Percentiles rank a stretch among this genome's conserved stretches.
phyloP scores from a whole-genome alignment of 2,329 filamentous ascomycete species.

The Colletotrichum limetticola region DNA sequence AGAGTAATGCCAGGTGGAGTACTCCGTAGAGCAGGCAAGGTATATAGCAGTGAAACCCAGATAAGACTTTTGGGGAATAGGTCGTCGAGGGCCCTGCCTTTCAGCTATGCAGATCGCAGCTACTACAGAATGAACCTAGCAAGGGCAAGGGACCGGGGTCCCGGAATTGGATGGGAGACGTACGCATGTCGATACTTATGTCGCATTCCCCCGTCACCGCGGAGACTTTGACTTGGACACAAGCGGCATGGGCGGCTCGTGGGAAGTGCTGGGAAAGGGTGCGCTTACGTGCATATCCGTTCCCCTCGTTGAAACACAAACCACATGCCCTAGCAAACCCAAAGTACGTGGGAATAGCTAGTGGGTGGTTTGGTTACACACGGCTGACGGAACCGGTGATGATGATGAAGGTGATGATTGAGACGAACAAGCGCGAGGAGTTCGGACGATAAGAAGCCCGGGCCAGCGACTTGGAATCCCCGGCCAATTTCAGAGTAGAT shows the following conservation, averaged over 20 bases:
- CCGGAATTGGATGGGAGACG: background rate
- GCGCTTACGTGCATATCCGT: background rate
- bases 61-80: background rate
- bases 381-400: background rate
- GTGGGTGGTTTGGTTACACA: background rate
- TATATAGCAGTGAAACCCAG: conserved; percentile 12
- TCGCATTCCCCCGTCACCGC: background rate
- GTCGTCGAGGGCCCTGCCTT: background rate
- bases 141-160: conserved; percentile 3
- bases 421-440: background rate
- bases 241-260: background rate
- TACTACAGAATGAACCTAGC: background rate
- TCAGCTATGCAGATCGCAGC: conserved; percentile 14
- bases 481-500: background rate
- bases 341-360: background rate
- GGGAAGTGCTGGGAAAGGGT: background rate
- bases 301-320: background rate
- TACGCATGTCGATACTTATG: background rate
- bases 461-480: background rate
- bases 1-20: background rate
- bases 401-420: background rate
- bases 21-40: background rate
- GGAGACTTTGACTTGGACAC: background rate
- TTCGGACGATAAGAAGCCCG: background rate
- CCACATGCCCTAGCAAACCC: background rate